Evolutionary conservation across 2,329 filamentous ascomycete species (phyloP), one percentile per base, ranked within the genome.

Genomic region (Periconia digitata): DNA sequence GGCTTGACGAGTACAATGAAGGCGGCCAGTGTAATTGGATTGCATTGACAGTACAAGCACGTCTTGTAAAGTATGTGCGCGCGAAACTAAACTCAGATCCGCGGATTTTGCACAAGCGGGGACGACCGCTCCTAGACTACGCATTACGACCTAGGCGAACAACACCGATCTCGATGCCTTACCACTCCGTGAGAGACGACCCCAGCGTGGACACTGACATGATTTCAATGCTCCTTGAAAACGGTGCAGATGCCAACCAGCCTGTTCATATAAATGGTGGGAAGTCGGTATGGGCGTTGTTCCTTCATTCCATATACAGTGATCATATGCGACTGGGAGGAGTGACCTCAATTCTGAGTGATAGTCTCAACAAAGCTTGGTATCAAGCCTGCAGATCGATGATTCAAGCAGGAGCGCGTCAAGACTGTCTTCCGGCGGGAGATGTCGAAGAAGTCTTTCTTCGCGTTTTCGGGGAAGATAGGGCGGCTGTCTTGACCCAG

Each of bases 71-170:
- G 13, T 59, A 56, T 23, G 53, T 53, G 6, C 40, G 46, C 4
- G 37, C 35, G 1, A 56, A 55, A 22, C 12, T 59, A 4, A 3
- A 47, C 10, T 24, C 32, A 3, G 32, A 54, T 7, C 38, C 51
- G 7, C 22, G 15, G 2, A 29, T 12, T 0, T 16, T 45, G 32
- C 17, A 43, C 8, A 53, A 53, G 34, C 2, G 22, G 1, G 53
- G 50, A 1, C 34, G 49, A 15, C 54, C 55, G 3, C 32, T 60
- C 1, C 34, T 60, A 2, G 51, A 58, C 44, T 58, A 57, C 17
- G 54, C 58, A 1, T 39, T 58, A 2, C 47, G 49, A 1, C 51
- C 51, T 13, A 21, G 23, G 1, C 35, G 53, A 6, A 13, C 8
- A 7, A 53, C 47, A n/a, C 36, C 44, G 0, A 50, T 47, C 12